Percentiles rank a stretch among this genome's conserved stretches.
phyloP scores from a whole-genome alignment of 1,139 yeast genomes.

The Meyerozyma elateridarum region DNA sequence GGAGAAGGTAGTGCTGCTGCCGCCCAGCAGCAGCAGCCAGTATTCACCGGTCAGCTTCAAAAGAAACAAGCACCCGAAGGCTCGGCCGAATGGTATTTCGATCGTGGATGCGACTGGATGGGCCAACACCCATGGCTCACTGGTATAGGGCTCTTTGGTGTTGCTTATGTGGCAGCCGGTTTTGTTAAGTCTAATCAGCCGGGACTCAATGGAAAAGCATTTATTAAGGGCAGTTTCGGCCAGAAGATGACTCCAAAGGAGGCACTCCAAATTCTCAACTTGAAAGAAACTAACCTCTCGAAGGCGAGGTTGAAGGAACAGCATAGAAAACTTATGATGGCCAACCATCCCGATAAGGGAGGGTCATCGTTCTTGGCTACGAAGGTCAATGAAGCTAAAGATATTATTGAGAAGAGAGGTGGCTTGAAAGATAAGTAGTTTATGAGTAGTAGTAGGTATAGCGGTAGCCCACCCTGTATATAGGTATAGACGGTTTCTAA shows the following conservation, averaged over 20 bases:
- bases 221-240: slow-evolving; percentile 84
- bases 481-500: too few species aligned
- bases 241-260: slow-evolving; percentile 85
- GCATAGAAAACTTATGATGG: slow-evolving; percentile 81
- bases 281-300: slow-evolving; percentile 73
- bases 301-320: slow-evolving; percentile 82
- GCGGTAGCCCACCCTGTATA: too few species aligned
- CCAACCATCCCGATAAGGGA: slow-evolving; percentile 97
- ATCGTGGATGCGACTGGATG: slow-evolving; percentile 57
- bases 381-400: slow-evolving; percentile 95
- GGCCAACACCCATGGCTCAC: slow-evolving; percentile 75
- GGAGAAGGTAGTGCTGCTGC: slow-evolving; percentile 34
- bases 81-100: slow-evolving; percentile 65
- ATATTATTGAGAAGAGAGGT: slow-evolving; percentile 82
- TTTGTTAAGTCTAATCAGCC: slow-evolving; percentile 66
- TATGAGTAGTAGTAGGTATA: too few species aligned
- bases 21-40: slow-evolving; percentile 18
- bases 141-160: slow-evolving; percentile 63
- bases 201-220: slow-evolving; percentile 68
- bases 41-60: slow-evolving; percentile 41
- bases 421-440: too few species aligned
- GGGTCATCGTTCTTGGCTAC: slow-evolving; percentile 95
- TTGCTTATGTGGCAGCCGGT: slow-evolving; percentile 65
- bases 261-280: slow-evolving; percentile 81
- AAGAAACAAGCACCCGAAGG: slow-evolving; percentile 40